Evolutionary conservation across 2,329 filamentous ascomycete genomes (phyloP), one percentile per base, ranked within the genome.

Genomic region (Venturia pyrina): DNA sequence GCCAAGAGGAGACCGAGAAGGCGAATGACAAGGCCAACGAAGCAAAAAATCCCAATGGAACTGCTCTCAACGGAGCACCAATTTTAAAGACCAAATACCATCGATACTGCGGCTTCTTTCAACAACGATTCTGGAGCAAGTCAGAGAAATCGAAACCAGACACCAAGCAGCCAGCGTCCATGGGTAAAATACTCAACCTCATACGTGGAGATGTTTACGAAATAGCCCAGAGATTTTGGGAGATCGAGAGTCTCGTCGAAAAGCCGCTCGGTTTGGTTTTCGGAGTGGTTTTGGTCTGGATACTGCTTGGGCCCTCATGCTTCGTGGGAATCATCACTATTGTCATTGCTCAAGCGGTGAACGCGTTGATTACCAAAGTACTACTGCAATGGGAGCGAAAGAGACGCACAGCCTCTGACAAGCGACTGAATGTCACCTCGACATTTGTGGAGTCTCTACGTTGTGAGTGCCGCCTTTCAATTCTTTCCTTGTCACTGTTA

Each of bases 111-210:
- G 15, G 69, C 65, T 37, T 66, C 67, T 43, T 17, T 32, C 11
- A 72, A 75, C 11, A 72, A 75, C 34, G 70, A 67, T 37, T 70
- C 69, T 15, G 70, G 73, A 11, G 68, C 68, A 66, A 71, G 70
- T 53, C 69, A 69, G 46, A 69, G 69, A 66, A 73, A 66, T 62
- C 72, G 68, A 43, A 68, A 72, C 57, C 74, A 74, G 65, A 67
- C 67, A 34, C 71, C 13, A 82, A 83, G 66, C 78, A 83, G 65
- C 84, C 89, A 1, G 91, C 92, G 0, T 91, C 90, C 0, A 93
- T 93, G 77, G 92, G 92, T 8, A 96, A 96, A 73, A 95, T 96
- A 63, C 83, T 96, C 68, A 96, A 96, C 71, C 77, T 96, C 1
- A 89, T 96, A 63, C 73, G 73, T 62, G 87, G 84, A 67, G 90